Percentiles rank a stretch among this genome's conserved stretches.
These are phyloP conservation scores for Sporothrix brunneoviolacea DNA, from an alignment of 2,329 filamentous ascomycete species.

Conservation along the genomic window DNA sequence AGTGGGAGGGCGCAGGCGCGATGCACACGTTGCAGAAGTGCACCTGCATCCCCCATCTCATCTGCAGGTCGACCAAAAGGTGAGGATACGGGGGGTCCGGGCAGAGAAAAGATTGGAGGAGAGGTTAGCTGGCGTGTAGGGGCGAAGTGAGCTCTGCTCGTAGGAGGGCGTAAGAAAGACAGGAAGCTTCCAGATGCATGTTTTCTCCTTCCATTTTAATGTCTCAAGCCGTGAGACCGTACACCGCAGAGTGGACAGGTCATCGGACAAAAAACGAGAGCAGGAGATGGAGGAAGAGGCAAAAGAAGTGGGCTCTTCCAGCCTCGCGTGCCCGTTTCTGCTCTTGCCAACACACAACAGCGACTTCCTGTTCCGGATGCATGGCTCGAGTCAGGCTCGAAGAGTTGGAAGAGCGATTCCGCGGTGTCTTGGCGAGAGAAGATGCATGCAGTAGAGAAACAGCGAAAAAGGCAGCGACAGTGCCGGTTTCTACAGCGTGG, in stretches of 20 bases:
- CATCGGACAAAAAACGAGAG: constrained; percentile 4
- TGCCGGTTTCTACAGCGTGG: neutral
- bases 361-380: neutral
- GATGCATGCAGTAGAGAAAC: too few relatives aligned
- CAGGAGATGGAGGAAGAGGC: neutral
- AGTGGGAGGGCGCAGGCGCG: neutral
- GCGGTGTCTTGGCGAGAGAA: too few relatives aligned
- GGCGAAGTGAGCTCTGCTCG: too few relatives aligned
- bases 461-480: neutral
- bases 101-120: neutral
- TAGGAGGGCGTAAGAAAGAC: too few relatives aligned
- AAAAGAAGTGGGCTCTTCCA: neutral
- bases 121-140: too few relatives aligned
- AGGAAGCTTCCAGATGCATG: too few relatives aligned
- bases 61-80: constrained; percentile 13
- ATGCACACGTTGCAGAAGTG: neutral
- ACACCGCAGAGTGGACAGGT: constrained; percentile 8
- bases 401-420: too few relatives aligned
- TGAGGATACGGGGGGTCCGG: neutral
- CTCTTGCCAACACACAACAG: neutral
- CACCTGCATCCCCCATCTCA: constrained; percentile 4
- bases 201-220: neutral
- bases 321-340: neutral
- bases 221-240: neutral
- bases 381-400: too few relatives aligned